These are phyloP conservation scores for Westerdykella aurantiaca DNA, from an alignment of 2,329 filamentous ascomycete genomes.

Conservation along the genomic window DNA sequence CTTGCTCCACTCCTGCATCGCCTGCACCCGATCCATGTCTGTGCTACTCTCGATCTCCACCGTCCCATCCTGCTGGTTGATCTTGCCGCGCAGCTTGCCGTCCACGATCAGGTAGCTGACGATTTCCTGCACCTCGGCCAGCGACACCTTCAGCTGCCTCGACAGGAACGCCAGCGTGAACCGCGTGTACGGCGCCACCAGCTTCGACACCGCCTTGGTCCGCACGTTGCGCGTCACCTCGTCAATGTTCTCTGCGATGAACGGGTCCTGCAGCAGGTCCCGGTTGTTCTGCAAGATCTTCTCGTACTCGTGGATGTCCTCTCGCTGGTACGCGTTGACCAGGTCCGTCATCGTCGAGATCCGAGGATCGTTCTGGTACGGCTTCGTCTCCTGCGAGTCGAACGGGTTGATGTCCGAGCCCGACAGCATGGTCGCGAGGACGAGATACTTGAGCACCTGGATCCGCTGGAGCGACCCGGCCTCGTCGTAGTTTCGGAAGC, in stretches of 20 bases:
- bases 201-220: conserved; percentile 86
- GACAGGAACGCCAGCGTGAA: conserved; percentile 88
- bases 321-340: conserved; percentile 91
- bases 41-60: conserved; percentile 71
- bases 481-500: conserved; percentile 98
- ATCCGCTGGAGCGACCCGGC: conserved; percentile 93
- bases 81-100: conserved; percentile 76
- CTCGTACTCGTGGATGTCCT: conserved; percentile 90
- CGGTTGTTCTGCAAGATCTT: conserved; percentile 78
- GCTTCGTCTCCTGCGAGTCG: conserved; percentile 97
- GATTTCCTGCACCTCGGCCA: conserved; percentile 87
- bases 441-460: conserved; percentile 93
- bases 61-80: conserved; percentile 80
- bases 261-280: conserved; percentile 84
- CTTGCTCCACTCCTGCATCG: conserved; percentile 65
- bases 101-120: conserved; percentile 91
- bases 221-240: conserved; percentile 98
- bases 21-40: conserved; percentile 67
- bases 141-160: conserved; percentile 76
- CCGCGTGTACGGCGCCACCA: conserved; percentile 90
- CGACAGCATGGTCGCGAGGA: conserved; percentile 97
- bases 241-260: conserved; percentile 98
- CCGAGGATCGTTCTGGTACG: conserved; percentile 90
- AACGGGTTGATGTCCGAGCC: conserved; percentile 98
- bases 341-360: conserved; percentile 97